These are phyloP conservation scores for Calophaca sinica DNA, from an alignment of 306 rosid genomes.

Conservation along the genomic window DNA sequence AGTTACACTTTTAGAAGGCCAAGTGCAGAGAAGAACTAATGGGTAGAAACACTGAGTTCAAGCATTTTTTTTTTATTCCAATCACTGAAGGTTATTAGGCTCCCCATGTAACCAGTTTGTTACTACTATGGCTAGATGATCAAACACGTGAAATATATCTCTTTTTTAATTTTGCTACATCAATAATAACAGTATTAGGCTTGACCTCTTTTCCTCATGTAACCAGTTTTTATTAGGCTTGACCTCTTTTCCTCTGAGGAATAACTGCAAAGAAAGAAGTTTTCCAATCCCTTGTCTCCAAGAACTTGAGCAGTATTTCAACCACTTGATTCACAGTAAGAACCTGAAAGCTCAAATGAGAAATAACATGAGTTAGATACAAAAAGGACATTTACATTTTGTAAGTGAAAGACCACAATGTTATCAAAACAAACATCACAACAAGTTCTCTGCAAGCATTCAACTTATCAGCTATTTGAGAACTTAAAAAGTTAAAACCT, in stretches of 20 bases:
- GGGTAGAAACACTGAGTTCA: too few relatives aligned
- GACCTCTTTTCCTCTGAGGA: slow-evolving; percentile 84
- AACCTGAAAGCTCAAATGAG: slow-evolving; percentile 62
- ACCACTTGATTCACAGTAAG: slow-evolving; percentile 95
- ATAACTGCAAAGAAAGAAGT: slow-evolving; percentile 80
- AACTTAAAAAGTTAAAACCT: neutral
- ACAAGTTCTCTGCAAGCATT: slow-evolving; percentile 6
- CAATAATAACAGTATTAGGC: too few relatives aligned
- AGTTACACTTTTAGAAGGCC: too few relatives aligned
- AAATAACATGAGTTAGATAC: slow-evolving; percentile 30
- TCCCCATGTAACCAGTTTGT: too few relatives aligned
- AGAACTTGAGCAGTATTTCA: slow-evolving; percentile 63
- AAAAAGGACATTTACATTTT: slow-evolving; percentile 11
- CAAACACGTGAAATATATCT: too few relatives aligned
- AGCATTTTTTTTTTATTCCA: too few relatives aligned
- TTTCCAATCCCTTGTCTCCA: slow-evolving; percentile 88
- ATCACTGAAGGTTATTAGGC: too few relatives aligned
- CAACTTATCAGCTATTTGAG: neutral
- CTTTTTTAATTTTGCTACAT: too few relatives aligned
- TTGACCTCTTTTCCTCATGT: too few relatives aligned
- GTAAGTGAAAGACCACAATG: neutral
- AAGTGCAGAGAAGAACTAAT: too few relatives aligned
- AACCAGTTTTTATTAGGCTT: too few relatives aligned
- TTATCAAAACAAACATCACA: neutral
- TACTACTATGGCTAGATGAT: too few relatives aligned